Conservation (phyloP, 768 basidiomycete species). For the Lactarius sanguifluus region DNA sequence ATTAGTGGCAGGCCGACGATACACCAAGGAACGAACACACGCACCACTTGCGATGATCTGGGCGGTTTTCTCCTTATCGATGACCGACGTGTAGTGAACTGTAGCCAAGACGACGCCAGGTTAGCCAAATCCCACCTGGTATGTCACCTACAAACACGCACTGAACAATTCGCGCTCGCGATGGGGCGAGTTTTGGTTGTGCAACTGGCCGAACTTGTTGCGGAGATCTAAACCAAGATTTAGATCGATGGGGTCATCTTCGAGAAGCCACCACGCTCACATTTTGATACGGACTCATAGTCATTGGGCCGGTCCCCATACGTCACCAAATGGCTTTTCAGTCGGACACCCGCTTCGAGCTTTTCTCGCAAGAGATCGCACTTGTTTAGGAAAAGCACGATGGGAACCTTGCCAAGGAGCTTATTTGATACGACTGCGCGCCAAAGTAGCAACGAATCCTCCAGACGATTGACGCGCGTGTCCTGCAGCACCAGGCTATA, state of each 20-base stretch:
- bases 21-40: conserved; percentile 29
- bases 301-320: conserved; percentile 80
- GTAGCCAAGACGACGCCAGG: conserved; percentile 17
- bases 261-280: conserved; percentile 41
- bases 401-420: conserved; percentile 68
- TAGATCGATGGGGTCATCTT: conserved; percentile 6
- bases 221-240: conserved; percentile 55
- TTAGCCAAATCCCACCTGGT: neutral
- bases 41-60: conserved; percentile 73
- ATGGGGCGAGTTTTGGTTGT: conserved; percentile 66
- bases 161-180: conserved; percentile 72
- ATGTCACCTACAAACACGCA: conserved; percentile 38
- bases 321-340: conserved; percentile 65
- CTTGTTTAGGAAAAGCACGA: conserved; percentile 83
- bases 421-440: conserved; percentile 69
- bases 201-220: conserved; percentile 67
- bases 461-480: conserved; percentile 67
- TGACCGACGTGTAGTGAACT: conserved; percentile 83
- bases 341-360: conserved; percentile 69
- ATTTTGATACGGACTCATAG: conserved; percentile 71
- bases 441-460: conserved; percentile 80
- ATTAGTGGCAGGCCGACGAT: neutral
- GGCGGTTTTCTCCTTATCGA: conserved; percentile 71
- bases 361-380: conserved; percentile 77
- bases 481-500: conserved; percentile 47